Base-by-base conservation (phyloP, 1,284 basidiomycete genomes). In the Marasmius fiardii region DNA sequence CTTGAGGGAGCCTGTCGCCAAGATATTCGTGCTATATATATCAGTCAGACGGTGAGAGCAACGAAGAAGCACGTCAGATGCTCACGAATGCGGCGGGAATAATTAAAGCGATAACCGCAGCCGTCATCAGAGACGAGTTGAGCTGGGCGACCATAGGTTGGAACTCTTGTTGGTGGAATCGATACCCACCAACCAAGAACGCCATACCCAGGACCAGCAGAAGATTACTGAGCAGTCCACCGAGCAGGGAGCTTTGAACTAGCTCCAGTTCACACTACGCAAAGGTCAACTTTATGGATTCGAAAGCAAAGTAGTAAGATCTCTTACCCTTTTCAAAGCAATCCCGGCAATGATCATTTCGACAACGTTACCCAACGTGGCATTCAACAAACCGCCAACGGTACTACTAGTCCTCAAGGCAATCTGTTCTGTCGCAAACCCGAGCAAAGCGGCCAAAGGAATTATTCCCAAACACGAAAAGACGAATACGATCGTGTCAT, bases 161-260 rank as follows among this genome's bases (percentile, higher is more conserved):
- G 64, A 86, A 86, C 41, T 82, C 75, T 65, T 86, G 84, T 61
- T 85, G 80, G 62, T 80, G 79, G 70, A 84, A 86, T 54, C 80
- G 75, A 51, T 82, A 76, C 23, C 83, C 84, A 59, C 83, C 82
- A 26, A 80, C 71, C 52, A 79, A 69, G 69, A 82, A 75, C 53
- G 78, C 79, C 77, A 82, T 78, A 52, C 87, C 86, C 37, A 89
- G 74, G 16, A 88, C 86, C 55, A 88, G 78, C 18, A 88, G 71
- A 31, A 86, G 71, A 64, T 88, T 88, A 60, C 81, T 84, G 18
- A 87, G 67, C 53, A 88, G 78, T 41, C 79, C 81, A 33, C 85
- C 85, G 31, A 85, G 75, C 63, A 86, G 76, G 33, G 76, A 76
- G 44, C 84, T 83, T 64, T 86, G 85, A 1, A 88, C 84, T 51